Evolutionary conservation across 495 filamentous ascomycete genomes (phyloP).

Genomic region (Penicillium bovifimosum): DNA sequence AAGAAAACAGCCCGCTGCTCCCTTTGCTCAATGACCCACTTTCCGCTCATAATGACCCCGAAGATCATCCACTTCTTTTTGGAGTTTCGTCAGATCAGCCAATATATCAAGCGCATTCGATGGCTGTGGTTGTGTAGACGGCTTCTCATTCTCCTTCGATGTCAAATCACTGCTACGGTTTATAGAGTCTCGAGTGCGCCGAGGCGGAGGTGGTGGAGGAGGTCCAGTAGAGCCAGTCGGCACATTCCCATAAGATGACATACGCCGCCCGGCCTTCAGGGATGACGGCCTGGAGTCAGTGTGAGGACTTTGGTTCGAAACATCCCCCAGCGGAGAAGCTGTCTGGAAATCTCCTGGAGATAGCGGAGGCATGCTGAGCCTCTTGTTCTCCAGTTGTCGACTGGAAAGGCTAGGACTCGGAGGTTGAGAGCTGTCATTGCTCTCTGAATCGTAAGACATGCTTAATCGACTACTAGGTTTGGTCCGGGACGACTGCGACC

Average conservation of each 20-base stretch:
- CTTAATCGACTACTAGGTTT: constrained; percentile 35
- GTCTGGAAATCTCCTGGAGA: constrained; percentile 12
- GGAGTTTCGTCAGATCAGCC: constrained; percentile 61
- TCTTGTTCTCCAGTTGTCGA: constrained; percentile 13
- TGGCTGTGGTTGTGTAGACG: constrained; percentile 25
- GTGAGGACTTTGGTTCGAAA: constrained; percentile 5
- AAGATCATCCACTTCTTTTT: constrained; percentile 67
- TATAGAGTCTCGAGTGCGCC: constrained; percentile 51
- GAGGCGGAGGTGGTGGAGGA: constrained; percentile 58
- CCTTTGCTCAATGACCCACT: constrained; percentile 10
- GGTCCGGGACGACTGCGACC: constrained; percentile 34
- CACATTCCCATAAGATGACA: constrained; percentile 22
- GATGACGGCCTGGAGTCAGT: constrained; percentile 6
- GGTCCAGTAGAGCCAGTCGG: constrained; percentile 23
- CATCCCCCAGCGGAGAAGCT: neutral
- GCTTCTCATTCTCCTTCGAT: constrained; percentile 17
- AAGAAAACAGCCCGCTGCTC: constrained; percentile 15
- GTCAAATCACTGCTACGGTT: constrained; percentile 40
- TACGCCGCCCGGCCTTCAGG: constrained; percentile 14
- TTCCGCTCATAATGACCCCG: constrained; percentile 50
- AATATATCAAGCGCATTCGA: constrained; percentile 52
- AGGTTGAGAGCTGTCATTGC: constrained; percentile 25
- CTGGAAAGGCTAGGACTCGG: constrained; percentile 29
- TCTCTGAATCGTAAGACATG: constrained; percentile 22
- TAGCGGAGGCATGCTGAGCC: constrained; percentile 23